A percentile compares a stretch with the other conserved stretches of the same genome.
Conservation (phyloP, 495 filamentous ascomycete genomes). For the Talaromyces stipitatus region DNA sequence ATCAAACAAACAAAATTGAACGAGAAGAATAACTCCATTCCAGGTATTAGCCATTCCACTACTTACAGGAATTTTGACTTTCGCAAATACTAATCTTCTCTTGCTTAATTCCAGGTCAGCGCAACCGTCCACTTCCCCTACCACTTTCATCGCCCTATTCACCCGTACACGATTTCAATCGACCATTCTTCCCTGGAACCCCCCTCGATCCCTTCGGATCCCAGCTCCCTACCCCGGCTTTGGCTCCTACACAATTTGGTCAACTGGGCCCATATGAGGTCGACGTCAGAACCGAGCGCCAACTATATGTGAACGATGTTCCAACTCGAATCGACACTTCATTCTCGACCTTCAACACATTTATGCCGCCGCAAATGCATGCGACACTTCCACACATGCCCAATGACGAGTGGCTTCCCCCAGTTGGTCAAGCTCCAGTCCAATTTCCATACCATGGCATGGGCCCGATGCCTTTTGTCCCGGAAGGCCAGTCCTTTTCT, state of each 20-base stretch:
- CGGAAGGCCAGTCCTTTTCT: conserved; percentile 15
- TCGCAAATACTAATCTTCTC: not conserved
- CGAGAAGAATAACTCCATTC: conserved; percentile 60
- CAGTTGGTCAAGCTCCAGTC: not conserved
- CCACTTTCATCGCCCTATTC: conserved; percentile 46
- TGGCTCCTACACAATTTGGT: conserved; percentile 26
- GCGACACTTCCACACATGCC: conserved; percentile 57
- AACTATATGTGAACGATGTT: conserved; percentile 89
- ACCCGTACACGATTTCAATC: conserved; percentile 68
- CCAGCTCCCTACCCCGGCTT: conserved; percentile 34
- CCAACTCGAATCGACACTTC: conserved; percentile 75
- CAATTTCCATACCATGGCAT: conserved; percentile 19
- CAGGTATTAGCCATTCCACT: conserved; percentile 34
- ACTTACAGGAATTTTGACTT: not conserved
- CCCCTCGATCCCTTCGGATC: conserved; percentile 57
- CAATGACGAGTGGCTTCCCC: conserved; percentile 56
- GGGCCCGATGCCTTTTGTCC: conserved; percentile 6
- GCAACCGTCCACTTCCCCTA: not conserved
- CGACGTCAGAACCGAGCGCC: conserved; percentile 90
- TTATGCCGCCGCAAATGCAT: conserved; percentile 64
- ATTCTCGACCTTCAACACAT: conserved; percentile 81
- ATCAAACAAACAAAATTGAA: conserved; percentile 94
- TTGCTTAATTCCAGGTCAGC: not conserved
- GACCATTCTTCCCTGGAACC: conserved; percentile 44
- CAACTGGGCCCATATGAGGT: conserved; percentile 73